A percentile compares a stretch with the other conserved stretches of the same genome.
Evolutionary conservation across 1,139 yeast genomes (phyloP).

Genomic region (Debaryomyces subglobosus): DNA sequence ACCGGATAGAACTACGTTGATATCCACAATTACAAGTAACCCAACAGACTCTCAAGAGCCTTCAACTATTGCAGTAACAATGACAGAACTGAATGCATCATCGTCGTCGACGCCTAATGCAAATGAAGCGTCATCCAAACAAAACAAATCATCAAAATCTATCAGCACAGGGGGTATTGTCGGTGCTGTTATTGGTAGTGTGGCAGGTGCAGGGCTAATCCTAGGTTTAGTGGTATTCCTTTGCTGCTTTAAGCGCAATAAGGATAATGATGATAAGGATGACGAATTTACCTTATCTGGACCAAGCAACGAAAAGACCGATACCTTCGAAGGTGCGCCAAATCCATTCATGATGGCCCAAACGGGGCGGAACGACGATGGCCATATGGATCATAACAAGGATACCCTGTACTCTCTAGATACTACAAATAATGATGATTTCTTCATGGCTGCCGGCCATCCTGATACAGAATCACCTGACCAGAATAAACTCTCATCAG

Average conservation of each 20-base stretch:
- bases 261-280: conserved; percentile 40
- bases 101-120: conserved; percentile 17
- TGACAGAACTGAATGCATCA: conserved; percentile 20
- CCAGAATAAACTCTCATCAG: conserved; percentile 21
- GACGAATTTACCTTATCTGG: conserved; percentile 43
- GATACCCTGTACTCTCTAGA: conserved; percentile 22
- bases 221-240: conserved; percentile 43
- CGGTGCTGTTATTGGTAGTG: conserved; percentile 68
- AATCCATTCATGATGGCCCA: conserved; percentile 15
- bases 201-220: conserved; percentile 51
- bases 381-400: conserved; percentile 10
- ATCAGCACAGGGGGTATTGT: conserved; percentile 71
- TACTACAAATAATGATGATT: conserved; percentile 31
- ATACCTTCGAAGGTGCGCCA: conserved; percentile 10
- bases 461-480: conserved; percentile 17
- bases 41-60: conserved; percentile 24
- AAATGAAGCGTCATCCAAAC: conserved; percentile 11
- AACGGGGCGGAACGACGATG: neutral
- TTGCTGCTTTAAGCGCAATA: conserved; percentile 42
- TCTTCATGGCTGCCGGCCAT: conserved; percentile 22
- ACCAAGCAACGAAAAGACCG: conserved; percentile 25
- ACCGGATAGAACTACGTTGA: conserved; percentile 16
- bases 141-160: conserved; percentile 21
- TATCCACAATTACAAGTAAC: conserved; percentile 26
- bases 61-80: conserved; percentile 27